Evolutionary conservation across 164 flowering plant species (phyloP).

Genomic region (Umbilicus rupestris): DNA sequence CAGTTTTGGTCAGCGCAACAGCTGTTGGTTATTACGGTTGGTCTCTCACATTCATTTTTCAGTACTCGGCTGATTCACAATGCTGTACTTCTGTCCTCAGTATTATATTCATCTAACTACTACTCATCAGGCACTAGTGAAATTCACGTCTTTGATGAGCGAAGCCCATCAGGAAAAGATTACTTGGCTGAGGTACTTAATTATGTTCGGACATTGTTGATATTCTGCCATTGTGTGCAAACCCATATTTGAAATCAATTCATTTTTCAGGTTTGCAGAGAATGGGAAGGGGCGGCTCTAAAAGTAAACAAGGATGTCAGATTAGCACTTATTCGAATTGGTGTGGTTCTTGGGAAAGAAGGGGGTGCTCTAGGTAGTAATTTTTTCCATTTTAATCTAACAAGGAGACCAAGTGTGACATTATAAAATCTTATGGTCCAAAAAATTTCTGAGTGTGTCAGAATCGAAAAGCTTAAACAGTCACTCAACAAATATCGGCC

Average conservation of each 20-base stretch:
- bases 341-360: conserved; percentile 94
- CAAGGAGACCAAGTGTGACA: conserved; percentile 3
- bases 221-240: not conserved
- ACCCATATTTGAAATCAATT: not conserved
- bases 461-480: not conserved
- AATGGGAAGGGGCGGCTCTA: conserved; percentile 85
- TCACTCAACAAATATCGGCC: not conserved
- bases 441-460: not conserved
- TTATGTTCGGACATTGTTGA: not conserved
- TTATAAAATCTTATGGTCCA: not conserved
- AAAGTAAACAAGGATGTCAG: conserved; percentile 71
- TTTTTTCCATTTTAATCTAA: not conserved
- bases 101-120: not conserved
- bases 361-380: conserved; percentile 90
- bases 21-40: conserved; percentile 95
- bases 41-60: conserved; percentile 12
- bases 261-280: conserved; percentile 86
- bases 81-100: not conserved
- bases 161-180: conserved; percentile 94
- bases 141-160: conserved; percentile 67
- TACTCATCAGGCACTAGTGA: conserved; percentile 68
- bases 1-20: conserved; percentile 83
- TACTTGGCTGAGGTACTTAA: conserved; percentile 75
- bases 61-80: not conserved
- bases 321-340: conserved; percentile 74